These are phyloP conservation scores for Xylaria bambusicola DNA, from an alignment of 495 filamentous ascomycete species.

Conservation along the genomic window DNA sequence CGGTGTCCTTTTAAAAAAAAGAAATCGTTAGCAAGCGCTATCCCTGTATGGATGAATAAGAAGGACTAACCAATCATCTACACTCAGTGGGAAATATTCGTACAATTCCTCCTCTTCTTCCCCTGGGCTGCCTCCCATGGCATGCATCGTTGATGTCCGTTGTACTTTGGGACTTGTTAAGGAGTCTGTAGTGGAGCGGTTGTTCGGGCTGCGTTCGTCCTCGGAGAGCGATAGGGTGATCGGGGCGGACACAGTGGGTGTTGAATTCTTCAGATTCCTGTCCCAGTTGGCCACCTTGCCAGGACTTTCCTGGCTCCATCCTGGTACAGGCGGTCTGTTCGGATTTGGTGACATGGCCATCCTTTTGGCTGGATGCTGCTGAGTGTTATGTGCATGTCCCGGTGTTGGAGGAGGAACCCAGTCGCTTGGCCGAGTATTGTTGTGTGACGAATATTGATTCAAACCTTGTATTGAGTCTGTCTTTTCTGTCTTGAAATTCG, in stretches of 20 bases:
- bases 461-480: constrained; percentile 36
- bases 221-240: constrained; percentile 77
- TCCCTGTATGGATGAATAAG: background rate
- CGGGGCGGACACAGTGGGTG: constrained; percentile 44
- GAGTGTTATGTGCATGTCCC: constrained; percentile 22
- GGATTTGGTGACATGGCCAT: constrained; percentile 39
- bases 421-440: constrained; percentile 23
- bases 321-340: constrained; percentile 37
- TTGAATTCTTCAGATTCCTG: constrained; percentile 27
- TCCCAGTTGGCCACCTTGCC: constrained; percentile 17
- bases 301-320: constrained; percentile 33
- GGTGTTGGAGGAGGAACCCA: constrained; percentile 25
- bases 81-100: constrained; percentile 85
- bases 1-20: constrained; percentile 56
- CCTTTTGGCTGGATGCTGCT: constrained; percentile 38
- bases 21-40: background rate
- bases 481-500: constrained; percentile 36
- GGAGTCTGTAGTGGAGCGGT: constrained; percentile 39
- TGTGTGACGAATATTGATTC: constrained; percentile 39
- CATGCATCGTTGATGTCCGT: constrained; percentile 37
- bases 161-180: constrained; percentile 41
- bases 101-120: constrained; percentile 82
- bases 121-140: constrained; percentile 52
- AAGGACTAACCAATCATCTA: constrained; percentile 73
- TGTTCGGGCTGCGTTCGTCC: constrained; percentile 63